phyloP scores from a whole-genome alignment of 352 stramenopile genomes.

The Globisporangium carolinianum region DNA sequence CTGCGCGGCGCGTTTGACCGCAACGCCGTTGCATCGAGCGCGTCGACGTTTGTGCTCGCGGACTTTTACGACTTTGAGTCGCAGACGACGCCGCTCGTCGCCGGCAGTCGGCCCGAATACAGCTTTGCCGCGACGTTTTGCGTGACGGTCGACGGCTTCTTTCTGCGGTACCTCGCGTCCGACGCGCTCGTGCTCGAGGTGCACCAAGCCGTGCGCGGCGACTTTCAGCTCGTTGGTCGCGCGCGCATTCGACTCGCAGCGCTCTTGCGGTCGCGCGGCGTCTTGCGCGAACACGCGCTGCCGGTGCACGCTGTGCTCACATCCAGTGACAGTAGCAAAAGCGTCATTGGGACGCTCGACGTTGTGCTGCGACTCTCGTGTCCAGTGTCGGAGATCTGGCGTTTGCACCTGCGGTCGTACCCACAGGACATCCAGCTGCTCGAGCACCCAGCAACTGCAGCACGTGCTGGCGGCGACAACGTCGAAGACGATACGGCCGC shows the following conservation, averaged over 20 bases:
- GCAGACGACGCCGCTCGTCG: slow-evolving; percentile 84
- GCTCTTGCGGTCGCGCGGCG: slow-evolving; percentile 70
- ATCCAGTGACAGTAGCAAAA: slow-evolving; percentile 6
- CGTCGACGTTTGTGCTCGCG: slow-evolving; percentile 88
- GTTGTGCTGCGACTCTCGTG: slow-evolving; percentile 82
- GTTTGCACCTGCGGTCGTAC: slow-evolving; percentile 84
- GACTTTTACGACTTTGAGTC: slow-evolving; percentile 95
- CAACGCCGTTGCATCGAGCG: slow-evolving; percentile 49
- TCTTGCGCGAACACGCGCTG: slow-evolving; percentile 56
- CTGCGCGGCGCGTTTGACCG: slow-evolving; percentile 66
- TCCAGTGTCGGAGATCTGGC: slow-evolving; percentile 88
- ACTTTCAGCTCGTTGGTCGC: slow-evolving; percentile 85
- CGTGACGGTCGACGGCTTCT: slow-evolving; percentile 90
- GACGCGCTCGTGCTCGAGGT: slow-evolving; percentile 85
- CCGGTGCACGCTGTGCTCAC: slow-evolving; percentile 31
- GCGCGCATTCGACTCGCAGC: slow-evolving; percentile 53
- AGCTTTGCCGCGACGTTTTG: slow-evolving; percentile 91
- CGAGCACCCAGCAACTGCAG: slow-evolving; percentile 13
- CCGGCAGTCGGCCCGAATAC: slow-evolving; percentile 78
- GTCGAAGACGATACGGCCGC: neutral
- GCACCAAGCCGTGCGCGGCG: slow-evolving; percentile 79
- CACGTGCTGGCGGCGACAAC: neutral
- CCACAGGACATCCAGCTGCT: slow-evolving; percentile 76
- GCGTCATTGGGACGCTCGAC: slow-evolving; percentile 67
- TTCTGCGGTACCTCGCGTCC: slow-evolving; percentile 86